Conservation (phyloP, 2,329 filamentous ascomycete species). For the Knufia fluminis region DNA sequence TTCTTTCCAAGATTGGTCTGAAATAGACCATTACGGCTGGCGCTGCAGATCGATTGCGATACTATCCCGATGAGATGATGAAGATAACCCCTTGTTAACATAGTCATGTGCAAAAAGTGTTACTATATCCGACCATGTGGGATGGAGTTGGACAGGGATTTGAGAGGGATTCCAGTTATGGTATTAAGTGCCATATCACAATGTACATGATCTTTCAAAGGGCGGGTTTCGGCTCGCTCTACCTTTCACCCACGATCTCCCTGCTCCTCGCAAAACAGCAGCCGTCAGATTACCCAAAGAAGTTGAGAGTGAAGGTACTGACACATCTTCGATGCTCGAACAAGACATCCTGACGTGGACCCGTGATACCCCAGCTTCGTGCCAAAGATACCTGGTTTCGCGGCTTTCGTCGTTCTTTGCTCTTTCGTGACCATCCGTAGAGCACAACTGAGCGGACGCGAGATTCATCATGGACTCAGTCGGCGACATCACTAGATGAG, state of each 20-base stretch:
- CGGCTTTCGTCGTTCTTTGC: too few species aligned
- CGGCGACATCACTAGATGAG: too few species aligned
- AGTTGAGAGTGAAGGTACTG: too few species aligned
- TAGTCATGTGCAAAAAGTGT: not conserved
- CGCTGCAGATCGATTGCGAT: not conserved
- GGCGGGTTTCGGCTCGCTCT: not conserved
- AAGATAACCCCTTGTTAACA: not conserved
- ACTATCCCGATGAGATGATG: not conserved
- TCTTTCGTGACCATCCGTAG: too few species aligned
- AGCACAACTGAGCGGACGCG: too few species aligned
- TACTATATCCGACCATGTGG: not conserved
- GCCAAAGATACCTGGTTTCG: too few species aligned
- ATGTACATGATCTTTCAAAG: conserved; percentile 1
- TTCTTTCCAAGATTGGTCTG: conserved; percentile 48
- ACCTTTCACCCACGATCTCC: not conserved
- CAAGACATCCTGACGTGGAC: too few species aligned
- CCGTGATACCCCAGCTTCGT: too few species aligned
- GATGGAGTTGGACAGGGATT: conserved; percentile 1
- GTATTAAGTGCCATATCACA: not conserved
- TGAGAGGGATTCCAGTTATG: not conserved
- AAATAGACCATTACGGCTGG: conserved; percentile 9
- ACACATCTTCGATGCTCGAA: too few species aligned
- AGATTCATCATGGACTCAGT: too few species aligned
- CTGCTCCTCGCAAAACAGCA: not conserved
- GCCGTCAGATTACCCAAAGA: too few species aligned